A percentile compares a stretch with the other conserved stretches of the same genome.
These are phyloP conservation scores for Cantharellus anzutake DNA, from an alignment of 768 basidiomycete species.

Conservation along the genomic window DNA sequence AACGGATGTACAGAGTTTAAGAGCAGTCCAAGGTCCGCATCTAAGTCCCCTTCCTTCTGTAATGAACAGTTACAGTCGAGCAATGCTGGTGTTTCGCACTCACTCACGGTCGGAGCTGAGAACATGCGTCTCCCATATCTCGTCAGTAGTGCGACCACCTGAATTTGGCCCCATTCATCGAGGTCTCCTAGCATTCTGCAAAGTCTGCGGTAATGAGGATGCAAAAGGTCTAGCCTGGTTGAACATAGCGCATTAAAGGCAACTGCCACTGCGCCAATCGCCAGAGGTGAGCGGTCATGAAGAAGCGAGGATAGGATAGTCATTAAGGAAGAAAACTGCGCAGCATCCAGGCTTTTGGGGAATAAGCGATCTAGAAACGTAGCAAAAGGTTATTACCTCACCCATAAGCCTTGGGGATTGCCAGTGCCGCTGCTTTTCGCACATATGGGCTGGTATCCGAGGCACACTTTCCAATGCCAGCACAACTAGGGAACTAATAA, in stretches of 20 bases:
- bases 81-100: not conserved
- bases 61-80: not conserved
- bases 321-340: constrained; percentile 44
- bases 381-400: constrained; percentile 15
- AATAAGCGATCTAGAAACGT: not conserved
- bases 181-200: constrained; percentile 74
- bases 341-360: constrained; percentile 44
- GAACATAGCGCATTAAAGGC: constrained; percentile 84
- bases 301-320: constrained; percentile 21
- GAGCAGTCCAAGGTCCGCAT: constrained; percentile 60
- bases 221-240: constrained; percentile 68
- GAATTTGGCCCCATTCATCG: constrained; percentile 93
- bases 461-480: constrained; percentile 81
- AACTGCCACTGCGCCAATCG: constrained; percentile 67
- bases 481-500: constrained; percentile 70
- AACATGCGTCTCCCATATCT: constrained; percentile 78
- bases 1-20: constrained; percentile 54
- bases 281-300: constrained; percentile 63
- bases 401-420: constrained; percentile 75
- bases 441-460: constrained; percentile 89
- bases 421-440: constrained; percentile 78
- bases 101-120: not conserved
- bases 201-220: constrained; percentile 70
- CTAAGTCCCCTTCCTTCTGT: constrained; percentile 17
- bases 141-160: constrained; percentile 54